Percentiles rank a stretch among this genome's conserved stretches.
Evolutionary conservation across 164 flowering plant genomes (phyloP).

Genomic region (Berberis thunbergii): DNA sequence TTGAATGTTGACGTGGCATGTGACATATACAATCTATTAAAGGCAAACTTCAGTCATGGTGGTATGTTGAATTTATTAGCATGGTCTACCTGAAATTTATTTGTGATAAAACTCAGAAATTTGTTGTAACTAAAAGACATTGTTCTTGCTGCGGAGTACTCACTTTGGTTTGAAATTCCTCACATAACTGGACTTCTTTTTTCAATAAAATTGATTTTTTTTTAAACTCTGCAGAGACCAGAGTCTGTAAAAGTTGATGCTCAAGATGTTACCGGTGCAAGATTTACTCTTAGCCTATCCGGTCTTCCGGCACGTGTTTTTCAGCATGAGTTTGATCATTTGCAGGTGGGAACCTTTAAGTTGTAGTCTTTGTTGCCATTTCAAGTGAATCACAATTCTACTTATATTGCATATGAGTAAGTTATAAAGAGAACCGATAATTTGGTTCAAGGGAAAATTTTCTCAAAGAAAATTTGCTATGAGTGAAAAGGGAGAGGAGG

Average conservation of each 20-base stretch:
- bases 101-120: no score
- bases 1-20: no score
- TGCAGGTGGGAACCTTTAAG: conserved; percentile 42
- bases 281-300: conserved; percentile 53
- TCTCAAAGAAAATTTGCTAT: no score
- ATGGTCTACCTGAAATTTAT: no score
- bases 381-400: background rate
- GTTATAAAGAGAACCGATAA: no score
- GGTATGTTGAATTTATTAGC: no score
- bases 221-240: conserved; percentile 62
- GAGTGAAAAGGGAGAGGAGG: no score
- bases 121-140: no score
- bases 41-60: no score
- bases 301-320: conserved; percentile 84
- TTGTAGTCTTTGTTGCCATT: background rate
- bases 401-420: background rate
- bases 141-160: background rate
- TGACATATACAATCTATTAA: no score
- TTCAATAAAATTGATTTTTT: conserved; percentile 1
- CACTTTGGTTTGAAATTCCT: background rate
- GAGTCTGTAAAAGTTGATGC: conserved; percentile 85
- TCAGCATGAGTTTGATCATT: conserved; percentile 97
- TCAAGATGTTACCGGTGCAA: conserved; percentile 66
- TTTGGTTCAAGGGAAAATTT: no score
- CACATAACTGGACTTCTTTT: background rate